Percentiles rank a stretch among this genome's conserved stretches.
Conservation (phyloP, 106 monocot species). For the Dendrobium nobile region DNA sequence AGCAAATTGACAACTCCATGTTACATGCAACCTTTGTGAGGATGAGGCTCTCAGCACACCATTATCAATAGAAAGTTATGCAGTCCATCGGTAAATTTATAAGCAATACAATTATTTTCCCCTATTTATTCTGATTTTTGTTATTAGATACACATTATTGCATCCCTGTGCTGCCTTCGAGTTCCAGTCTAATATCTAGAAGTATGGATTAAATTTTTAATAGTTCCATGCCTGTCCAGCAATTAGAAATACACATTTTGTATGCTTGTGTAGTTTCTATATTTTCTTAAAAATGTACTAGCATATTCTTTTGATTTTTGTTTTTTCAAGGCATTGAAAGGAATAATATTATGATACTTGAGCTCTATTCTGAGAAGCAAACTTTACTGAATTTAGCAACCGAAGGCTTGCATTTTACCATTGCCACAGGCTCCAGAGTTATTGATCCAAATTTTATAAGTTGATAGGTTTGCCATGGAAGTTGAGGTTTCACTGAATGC, state of each 20-base stretch:
- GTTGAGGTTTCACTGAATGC: too few species aligned
- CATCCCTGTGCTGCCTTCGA: neutral
- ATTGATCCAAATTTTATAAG: neutral
- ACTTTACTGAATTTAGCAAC: too few species aligned
- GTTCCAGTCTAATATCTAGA: neutral
- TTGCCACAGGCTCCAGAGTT: neutral
- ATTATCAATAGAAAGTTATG: neutral
- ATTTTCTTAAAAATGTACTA: neutral
- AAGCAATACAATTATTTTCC: neutral
- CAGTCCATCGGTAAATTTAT: neutral
- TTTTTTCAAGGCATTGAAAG: neutral
- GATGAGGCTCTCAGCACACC: neutral
- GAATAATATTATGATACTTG: neutral
- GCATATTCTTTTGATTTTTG: neutral
- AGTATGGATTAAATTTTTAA: neutral
- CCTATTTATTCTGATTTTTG: neutral
- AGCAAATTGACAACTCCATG: neutral
- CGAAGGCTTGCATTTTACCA: neutral
- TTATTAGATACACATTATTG: conserved; percentile 1
- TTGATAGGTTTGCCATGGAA: too few species aligned
- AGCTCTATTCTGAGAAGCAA: too few species aligned
- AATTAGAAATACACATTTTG: conserved; percentile 3
- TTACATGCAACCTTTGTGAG: neutral
- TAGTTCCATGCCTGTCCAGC: neutral
- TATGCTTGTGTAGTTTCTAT: neutral